Evolutionary conservation across 202 grass and related monocot species (phyloP).

Genomic region (Panicum hallii): DNA sequence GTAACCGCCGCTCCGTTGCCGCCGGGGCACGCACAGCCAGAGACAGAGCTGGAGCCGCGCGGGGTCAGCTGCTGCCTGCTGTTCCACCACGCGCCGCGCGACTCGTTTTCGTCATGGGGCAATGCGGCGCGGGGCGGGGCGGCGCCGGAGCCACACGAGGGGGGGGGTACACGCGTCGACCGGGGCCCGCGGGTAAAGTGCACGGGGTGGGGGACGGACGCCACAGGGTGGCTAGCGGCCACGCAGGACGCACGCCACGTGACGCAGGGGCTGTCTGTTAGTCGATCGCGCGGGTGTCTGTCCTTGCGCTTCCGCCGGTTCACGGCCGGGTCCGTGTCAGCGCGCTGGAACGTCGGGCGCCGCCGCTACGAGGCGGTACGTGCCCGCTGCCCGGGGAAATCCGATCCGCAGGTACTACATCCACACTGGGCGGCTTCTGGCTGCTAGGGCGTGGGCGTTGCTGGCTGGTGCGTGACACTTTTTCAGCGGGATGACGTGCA

Average conservation of each 20-base stretch:
- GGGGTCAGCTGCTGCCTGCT: too few relatives aligned
- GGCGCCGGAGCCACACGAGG: neutral
- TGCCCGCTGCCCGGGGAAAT: neutral
- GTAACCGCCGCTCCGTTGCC: neutral
- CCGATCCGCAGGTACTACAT: neutral
- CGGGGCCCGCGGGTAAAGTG: neutral
- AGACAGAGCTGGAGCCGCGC: neutral
- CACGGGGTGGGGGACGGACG: neutral
- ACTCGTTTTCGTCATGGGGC: too few relatives aligned
- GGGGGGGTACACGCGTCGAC: conserved; percentile 16
- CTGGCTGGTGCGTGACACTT: too few relatives aligned
- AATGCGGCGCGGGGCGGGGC: neutral
- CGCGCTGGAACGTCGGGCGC: neutral
- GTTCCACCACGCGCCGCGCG: neutral
- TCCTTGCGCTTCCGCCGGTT: neutral
- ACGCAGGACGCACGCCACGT: neutral
- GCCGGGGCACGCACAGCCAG: conserved; percentile 11
- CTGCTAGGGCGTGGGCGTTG: neutral
- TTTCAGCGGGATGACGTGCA: neutral
- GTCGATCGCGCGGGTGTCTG: neutral
- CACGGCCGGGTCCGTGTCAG: neutral
- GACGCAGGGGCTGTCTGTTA: too few relatives aligned
- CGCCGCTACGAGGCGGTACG: neutral
- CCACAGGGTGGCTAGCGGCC: neutral
- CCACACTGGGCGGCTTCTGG: neutral